Base-by-base conservation (phyloP, 2,329 filamentous ascomycete species). In the Colletotrichum sp. region DNA sequence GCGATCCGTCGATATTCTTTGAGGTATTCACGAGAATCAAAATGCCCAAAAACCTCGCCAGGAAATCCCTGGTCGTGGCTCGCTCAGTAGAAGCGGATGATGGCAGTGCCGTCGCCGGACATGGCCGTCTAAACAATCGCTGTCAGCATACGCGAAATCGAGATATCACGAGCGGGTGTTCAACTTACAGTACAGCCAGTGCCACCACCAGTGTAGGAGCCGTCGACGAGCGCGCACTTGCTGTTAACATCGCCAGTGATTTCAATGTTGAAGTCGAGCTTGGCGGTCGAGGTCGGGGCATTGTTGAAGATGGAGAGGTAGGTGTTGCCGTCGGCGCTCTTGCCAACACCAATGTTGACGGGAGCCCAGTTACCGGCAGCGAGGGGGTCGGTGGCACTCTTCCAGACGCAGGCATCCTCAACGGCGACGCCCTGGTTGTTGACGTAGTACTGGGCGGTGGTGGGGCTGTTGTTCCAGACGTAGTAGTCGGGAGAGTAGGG, bases 381-480 rank as follows among this genome's bases (percentile, higher is more conserved):
- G 68, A 91, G 88, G 52, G 87, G 85, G 80, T 87, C 85, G 21
- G 79, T 80, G 26, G 80, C n/a, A 82, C 87, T 89, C 79, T 83
- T 84, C 97, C 97, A 99, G 75, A 90, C 86, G 87, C 97, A 99
- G 67, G 92, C 95, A 15, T 96, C 86, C 79, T 92, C 84, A 75
- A 92, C 87, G 21, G 86, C 81, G 69, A 94, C 88, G 76, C 95
- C 96, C 80, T 92, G 90, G 81, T 94, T 94, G 91, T 99, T 99
- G 86, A 99, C 91, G 84, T 99, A 99, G 91, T 98, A 99, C 87
- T 99, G 97, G 60, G 96, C 96, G 64, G 95, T 96, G 68, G 97
- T 99, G 67, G 87, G 81, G 84, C 90, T 90, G 80, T 91, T 91
- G 81, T 95, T 80, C 95, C 95, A 98, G 77, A 89, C 86, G 89